Evolutionary conservation across 345 rosid genomes (phyloP).

Genomic region (Limnanthes douglasii): DNA sequence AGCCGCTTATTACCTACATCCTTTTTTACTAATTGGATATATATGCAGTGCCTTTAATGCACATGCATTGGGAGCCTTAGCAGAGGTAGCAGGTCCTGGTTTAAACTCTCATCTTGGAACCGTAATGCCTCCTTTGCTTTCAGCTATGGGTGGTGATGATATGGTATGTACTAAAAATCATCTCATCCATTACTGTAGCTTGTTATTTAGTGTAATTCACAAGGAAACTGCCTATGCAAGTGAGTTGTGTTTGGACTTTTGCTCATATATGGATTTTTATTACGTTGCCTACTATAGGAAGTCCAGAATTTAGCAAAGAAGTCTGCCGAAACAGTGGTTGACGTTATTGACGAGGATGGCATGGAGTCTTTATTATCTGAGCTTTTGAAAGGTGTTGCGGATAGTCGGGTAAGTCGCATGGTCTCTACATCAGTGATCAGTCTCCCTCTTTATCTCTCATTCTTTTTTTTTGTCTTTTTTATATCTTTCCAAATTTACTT

Average conservation of each 20-base stretch:
- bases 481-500: slow-evolving; percentile 5
- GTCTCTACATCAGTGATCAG: background rate
- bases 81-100: slow-evolving; percentile 96
- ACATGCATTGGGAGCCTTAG: slow-evolving; percentile 93
- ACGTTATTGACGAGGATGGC: slow-evolving; percentile 92
- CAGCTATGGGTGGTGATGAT: slow-evolving; percentile 67
- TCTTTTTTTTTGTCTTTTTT: background rate
- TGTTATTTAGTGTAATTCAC: slow-evolving; percentile 3
- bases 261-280: too few species aligned
- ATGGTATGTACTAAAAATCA: slow-evolving; percentile 20
- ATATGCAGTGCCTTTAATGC: slow-evolving; percentile 81
- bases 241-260: slow-evolving; percentile 2
- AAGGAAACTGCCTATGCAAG: slow-evolving; percentile 3
- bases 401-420: slow-evolving; percentile 41
- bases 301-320: slow-evolving; percentile 77
- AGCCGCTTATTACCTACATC: background rate
- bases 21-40: slow-evolving; percentile 5
- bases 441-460: slow-evolving; percentile 3
- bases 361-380: slow-evolving; percentile 65
- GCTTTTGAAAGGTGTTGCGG: slow-evolving; percentile 75
- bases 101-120: slow-evolving; percentile 79
- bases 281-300: slow-evolving; percentile 28
- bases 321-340: slow-evolving; percentile 76
- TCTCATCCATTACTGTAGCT: background rate
- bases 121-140: slow-evolving; percentile 83